Percentiles rank a stretch among this genome's conserved stretches.
Conservation (phyloP, 2,329 filamentous ascomycete species). For the Hypoxylon sp. region DNA sequence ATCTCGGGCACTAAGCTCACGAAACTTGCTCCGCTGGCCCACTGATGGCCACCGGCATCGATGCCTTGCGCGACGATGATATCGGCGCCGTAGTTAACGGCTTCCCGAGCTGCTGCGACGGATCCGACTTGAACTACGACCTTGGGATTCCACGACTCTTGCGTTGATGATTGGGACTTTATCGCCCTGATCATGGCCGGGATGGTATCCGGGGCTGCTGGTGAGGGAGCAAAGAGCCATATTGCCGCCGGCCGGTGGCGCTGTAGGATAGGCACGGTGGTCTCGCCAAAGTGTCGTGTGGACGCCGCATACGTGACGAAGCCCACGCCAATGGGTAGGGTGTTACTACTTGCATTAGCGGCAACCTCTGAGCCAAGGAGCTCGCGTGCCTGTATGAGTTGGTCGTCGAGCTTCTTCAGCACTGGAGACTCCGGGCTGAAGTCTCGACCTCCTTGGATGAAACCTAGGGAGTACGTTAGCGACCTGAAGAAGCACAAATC, state of each 20-base stretch:
- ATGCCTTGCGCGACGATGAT: conserved; percentile 67
- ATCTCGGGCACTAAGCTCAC: conserved; percentile 66
- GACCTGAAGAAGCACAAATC: background rate
- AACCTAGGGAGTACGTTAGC: conserved; percentile 47
- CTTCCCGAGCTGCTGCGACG: conserved; percentile 62
- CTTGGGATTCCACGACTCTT: conserved; percentile 53
- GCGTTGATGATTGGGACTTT: conserved; percentile 1
- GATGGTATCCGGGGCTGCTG: conserved; percentile 49
- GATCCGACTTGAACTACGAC: conserved; percentile 68
- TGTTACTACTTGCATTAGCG: conserved; percentile 36
- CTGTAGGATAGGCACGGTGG: conserved; percentile 66
- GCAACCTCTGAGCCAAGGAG: conserved; percentile 50
- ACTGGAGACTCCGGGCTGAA: conserved; percentile 53
- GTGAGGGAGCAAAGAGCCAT: conserved; percentile 76
- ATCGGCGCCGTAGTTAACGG: conserved; percentile 58
- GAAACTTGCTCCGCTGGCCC: conserved; percentile 61
- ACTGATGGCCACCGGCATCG: conserved; percentile 69
- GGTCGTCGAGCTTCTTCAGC: conserved; percentile 52
- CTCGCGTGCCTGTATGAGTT: conserved; percentile 52
- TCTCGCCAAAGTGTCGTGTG: conserved; percentile 58
- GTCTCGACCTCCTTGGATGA: conserved; percentile 55
- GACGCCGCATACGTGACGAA: conserved; percentile 71
- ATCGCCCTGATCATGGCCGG: conserved; percentile 42
- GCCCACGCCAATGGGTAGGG: conserved; percentile 71
- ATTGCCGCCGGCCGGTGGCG: conserved; percentile 70